These are phyloP conservation scores for Paramecium primaurelia DNA, from an alignment of 73 alveolate species.

Conservation along the genomic window DNA sequence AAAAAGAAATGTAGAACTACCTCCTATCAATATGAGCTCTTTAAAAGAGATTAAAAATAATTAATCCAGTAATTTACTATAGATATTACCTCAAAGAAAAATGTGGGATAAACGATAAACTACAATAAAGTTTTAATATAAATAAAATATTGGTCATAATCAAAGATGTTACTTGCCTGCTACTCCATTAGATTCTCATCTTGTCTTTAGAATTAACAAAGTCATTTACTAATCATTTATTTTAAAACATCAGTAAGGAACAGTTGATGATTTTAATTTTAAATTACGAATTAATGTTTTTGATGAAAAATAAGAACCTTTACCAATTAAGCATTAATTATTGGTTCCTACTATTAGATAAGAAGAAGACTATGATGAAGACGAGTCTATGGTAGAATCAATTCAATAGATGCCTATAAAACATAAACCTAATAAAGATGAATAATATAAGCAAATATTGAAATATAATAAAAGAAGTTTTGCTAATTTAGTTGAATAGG, in stretches of 20 bases:
- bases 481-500: background rate
- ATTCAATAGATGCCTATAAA: background rate
- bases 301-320: background rate
- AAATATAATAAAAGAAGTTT: background rate
- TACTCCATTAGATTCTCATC: background rate
- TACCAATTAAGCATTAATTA: background rate
- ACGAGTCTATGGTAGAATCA: background rate
- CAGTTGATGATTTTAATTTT: background rate
- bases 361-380: background rate
- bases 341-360: background rate
- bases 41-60: background rate
- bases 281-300: background rate
- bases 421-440: background rate
- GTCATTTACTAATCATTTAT: background rate
- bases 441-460: background rate
- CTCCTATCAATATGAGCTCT: background rate
- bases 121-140: background rate
- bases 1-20: background rate
- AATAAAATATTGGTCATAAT: background rate
- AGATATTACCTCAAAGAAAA: background rate
- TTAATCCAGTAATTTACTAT: background rate
- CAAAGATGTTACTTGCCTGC: background rate
- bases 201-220: background rate
- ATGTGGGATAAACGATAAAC: conserved; percentile 28
- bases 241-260: conserved; percentile 20